Evolutionary conservation across 495 filamentous ascomycete genomes (phyloP), one percentile per base, ranked within the genome.

Genomic region (Trichodelitschia bisporula): DNA sequence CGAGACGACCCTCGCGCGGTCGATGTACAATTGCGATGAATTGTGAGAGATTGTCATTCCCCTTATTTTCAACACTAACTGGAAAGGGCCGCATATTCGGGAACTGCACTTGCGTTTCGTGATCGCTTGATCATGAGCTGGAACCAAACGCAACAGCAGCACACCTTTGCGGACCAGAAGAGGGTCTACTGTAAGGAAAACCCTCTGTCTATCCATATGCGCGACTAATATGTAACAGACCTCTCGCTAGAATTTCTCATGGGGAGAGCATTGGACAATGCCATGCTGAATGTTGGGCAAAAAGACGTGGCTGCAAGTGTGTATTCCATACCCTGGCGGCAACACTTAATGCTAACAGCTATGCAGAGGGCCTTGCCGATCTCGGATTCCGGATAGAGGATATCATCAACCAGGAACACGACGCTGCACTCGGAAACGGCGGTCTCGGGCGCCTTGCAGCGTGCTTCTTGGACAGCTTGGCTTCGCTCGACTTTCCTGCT

Each of bases 11-110:
- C 62, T 97, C 33, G 86, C 89, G 38, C 78, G 86, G 11, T 91
- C 80, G 39, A 66, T 97, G 47, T 97, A 77, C 64, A 97, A 97
- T 54, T 95, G 89, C 57, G 86, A 97, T 59, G 89, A 97, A 51
- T 46, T 66, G 46, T 68, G 42, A 35, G 57, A 45, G 6, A 8
- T n/a, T 2, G 15, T 32, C 10, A 15, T 25, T 32, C 19, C n/a
- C 19, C 5, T 9, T 0, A 4, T 24, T 2, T 23, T 11, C 6
- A 6, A n/a, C n/a, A 16, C 28, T 19, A 11, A 32, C 24, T 16
- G 3, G 12, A 15, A 27, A 71, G 64, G 38, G 89, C 83, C 27
- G 79, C 84, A 9, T 97, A 97, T 51, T 69, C 77, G 10, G 89
- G 84, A 28, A 73, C 78, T 20, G 72, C 77, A 30, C 60, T 97